Evolutionary conservation across 176 grass and related monocot species (phyloP).

Genomic region (Metroxylon sagu): DNA sequence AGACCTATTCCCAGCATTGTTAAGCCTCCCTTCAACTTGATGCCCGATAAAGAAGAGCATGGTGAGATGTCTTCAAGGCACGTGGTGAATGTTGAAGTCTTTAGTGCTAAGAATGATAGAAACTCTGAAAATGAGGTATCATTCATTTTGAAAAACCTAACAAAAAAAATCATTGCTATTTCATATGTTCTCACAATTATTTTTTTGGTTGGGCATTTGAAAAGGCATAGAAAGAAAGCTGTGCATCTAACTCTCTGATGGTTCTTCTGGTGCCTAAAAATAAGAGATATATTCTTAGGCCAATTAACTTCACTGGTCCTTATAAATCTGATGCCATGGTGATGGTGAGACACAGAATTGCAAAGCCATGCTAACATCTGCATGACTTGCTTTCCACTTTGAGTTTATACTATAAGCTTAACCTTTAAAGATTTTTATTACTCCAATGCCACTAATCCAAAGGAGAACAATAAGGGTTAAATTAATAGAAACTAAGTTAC

Average conservation of each 20-base stretch:
- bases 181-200: not conserved
- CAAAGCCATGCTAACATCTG: too few species aligned
- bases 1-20: too few species aligned
- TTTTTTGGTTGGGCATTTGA: constrained; percentile 49
- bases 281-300: constrained; percentile 47
- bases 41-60: too few species aligned
- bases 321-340: constrained; percentile 42
- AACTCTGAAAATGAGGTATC: constrained; percentile 39
- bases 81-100: constrained; percentile 45
- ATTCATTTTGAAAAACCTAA: not conserved
- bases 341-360: constrained; percentile 26
- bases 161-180: not conserved
- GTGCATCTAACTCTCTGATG: constrained; percentile 11
- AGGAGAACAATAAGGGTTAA: too few species aligned
- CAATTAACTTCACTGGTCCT: constrained; percentile 52
- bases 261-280: constrained; percentile 20
- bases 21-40: too few species aligned
- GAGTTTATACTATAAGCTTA: too few species aligned
- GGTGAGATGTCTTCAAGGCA: too few species aligned
- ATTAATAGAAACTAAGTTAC: too few species aligned
- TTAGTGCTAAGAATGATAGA: constrained; percentile 22
- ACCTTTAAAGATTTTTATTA: too few species aligned
- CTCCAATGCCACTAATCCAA: too few species aligned
- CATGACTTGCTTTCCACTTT: too few species aligned
- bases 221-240: constrained; percentile 45